phyloP scores from a whole-genome alignment of 2,329 filamentous ascomycete species.

The Sphaerostilbella broomeana region DNA sequence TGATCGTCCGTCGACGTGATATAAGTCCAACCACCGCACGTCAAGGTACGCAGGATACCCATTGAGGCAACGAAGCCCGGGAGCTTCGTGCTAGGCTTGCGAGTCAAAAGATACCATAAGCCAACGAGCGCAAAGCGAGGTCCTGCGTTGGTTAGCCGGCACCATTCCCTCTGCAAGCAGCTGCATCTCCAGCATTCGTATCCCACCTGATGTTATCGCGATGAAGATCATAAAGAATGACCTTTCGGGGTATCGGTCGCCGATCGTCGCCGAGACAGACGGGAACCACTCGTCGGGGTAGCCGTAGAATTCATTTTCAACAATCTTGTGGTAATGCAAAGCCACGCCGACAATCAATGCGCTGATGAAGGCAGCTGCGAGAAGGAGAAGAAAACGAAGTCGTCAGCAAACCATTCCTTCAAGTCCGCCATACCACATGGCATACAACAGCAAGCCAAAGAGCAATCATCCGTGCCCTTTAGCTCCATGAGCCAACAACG shows the following conservation, averaged over 20 bases:
- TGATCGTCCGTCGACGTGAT: slow-evolving; percentile 97
- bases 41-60: slow-evolving; percentile 82
- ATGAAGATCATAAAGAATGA: slow-evolving; percentile 98
- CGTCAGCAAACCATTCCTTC: too few relatives aligned
- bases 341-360: slow-evolving; percentile 73
- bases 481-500: too few relatives aligned
- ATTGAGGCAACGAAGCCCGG: slow-evolving; percentile 75
- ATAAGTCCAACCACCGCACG: slow-evolving; percentile 97
- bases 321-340: slow-evolving; percentile 94
- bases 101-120: slow-evolving; percentile 85
- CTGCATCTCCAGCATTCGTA: too few relatives aligned
- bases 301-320: slow-evolving; percentile 92
- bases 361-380: slow-evolving; percentile 71
- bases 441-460: too few relatives aligned
- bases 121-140: slow-evolving; percentile 87
- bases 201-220: slow-evolving; percentile 78
- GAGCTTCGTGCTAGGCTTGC: slow-evolving; percentile 64
- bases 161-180: too few relatives aligned
- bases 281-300: slow-evolving; percentile 96
- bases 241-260: slow-evolving; percentile 92
- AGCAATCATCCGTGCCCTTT: too few relatives aligned
- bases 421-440: too few relatives aligned
- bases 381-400: not conserved
- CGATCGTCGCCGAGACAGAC: slow-evolving; percentile 93
- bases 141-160: slow-evolving; percentile 45